These are phyloP conservation scores for Neospora caninum DNA, from an alignment of 169 alveolate genomes.

Conservation along the genomic window DNA sequence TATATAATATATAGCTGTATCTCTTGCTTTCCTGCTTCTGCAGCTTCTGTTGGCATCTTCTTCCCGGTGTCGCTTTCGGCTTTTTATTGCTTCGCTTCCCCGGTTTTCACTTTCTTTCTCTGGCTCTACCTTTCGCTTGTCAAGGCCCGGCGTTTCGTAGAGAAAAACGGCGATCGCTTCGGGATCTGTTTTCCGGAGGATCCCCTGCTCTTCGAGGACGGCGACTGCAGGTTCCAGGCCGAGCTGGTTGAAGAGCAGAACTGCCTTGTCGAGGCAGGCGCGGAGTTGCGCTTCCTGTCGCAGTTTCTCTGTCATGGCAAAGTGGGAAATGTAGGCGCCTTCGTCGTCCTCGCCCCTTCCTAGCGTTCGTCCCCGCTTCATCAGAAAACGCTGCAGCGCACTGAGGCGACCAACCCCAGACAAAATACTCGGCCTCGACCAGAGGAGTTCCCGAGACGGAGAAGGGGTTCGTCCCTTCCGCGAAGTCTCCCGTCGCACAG, in stretches of 20 bases:
- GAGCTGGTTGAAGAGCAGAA: conserved; percentile 54
- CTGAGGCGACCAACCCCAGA: too few relatives aligned
- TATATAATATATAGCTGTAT: too few relatives aligned
- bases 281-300: conserved; percentile 40
- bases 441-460: too few relatives aligned
- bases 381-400: too few relatives aligned
- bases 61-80: too few relatives aligned
- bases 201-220: conserved; percentile 37
- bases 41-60: too few relatives aligned
- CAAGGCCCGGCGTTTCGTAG: conserved; percentile 57
- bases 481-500: too few relatives aligned
- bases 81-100: too few relatives aligned
- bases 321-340: conserved; percentile 17
- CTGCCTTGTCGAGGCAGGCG: conserved; percentile 64
- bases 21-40: too few relatives aligned
- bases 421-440: too few relatives aligned
- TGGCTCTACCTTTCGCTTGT: conserved; percentile 59
- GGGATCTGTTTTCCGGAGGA: conserved; percentile 39
- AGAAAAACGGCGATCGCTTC: conserved; percentile 57
- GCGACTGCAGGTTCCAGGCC: conserved; percentile 62
- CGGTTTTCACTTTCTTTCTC: too few relatives aligned
- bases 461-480: too few relatives aligned
- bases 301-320: conserved; percentile 50
- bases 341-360: conserved; percentile 19
- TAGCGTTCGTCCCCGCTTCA: conserved; percentile 6